Evolutionary conservation across 2,329 filamentous ascomycete species (phyloP), one percentile per base, ranked within the genome.

Genomic region (Fusarium gaditjirri): DNA sequence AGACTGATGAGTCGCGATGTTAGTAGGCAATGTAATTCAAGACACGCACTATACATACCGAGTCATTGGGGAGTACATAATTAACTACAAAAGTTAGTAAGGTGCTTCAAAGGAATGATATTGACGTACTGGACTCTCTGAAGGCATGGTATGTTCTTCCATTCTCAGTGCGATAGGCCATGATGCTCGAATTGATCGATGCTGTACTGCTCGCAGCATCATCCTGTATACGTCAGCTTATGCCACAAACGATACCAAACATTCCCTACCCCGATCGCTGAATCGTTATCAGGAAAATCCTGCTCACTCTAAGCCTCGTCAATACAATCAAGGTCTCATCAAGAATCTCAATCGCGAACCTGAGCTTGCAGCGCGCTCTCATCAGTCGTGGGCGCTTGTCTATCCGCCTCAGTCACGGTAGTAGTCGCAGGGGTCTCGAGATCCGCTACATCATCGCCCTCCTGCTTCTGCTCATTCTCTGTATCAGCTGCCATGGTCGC

Each of bases 61-160:
- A 72, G 17, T 80, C 78, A 36, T 80, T 80, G 2, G 78, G 78
- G 14, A 80, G 71, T 12, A 78, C 74, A 50, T 80, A 80, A 59
- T 74, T 75, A 27, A 75, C 70, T 73, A 4, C 4, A 8, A 14
- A 16, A 11, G 8, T 70, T 19, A 65, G 43, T 6, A 25, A 17
- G 2, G 16, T 21, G 11, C 2, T 17, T 17, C 2, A 7, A 6
- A 9, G 6, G 8, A 9, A 4, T 2, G 21, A 17, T 21, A 3
- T 5, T 0, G 0, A 61, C 77, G 64, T 52, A 80, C 79, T 80
- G 1, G 73, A 74, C 29, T 78, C 76, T 33, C 72, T 75, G 50
- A 73, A 82, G 11, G 80, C 74, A 55, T 83, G 80, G 42, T 83
- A 83, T 1, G 80, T 83, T 21, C 82, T 73, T 4, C 81, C 81